These are phyloP conservation scores for Microdochium nivale DNA, from an alignment of 2,329 filamentous ascomycete genomes.

Conservation along the genomic window DNA sequence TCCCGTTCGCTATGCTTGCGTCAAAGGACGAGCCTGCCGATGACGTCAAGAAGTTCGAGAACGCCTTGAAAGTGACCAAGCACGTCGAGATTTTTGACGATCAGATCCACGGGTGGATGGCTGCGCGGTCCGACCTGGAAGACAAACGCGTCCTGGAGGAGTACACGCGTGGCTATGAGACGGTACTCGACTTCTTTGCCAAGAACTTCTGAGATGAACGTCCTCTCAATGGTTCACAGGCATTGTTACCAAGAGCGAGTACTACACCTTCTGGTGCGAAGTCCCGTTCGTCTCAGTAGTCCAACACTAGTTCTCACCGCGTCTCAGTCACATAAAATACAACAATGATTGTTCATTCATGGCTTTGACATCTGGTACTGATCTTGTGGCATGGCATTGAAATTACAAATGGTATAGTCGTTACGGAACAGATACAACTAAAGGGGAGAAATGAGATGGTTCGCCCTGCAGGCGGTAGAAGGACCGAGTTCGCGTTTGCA, in stretches of 20 bases:
- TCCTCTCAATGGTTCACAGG: neutral
- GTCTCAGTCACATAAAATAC: too few species aligned
- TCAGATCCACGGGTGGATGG: conserved; percentile 70
- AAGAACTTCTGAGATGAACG: conserved; percentile 28
- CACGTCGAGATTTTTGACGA: conserved; percentile 58
- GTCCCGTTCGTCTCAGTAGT: too few species aligned
- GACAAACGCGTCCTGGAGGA: conserved; percentile 50
- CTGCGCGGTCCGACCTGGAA: conserved; percentile 51
- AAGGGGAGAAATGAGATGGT: neutral
- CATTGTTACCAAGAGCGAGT: neutral
- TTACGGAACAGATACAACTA: neutral
- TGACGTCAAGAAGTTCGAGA: conserved; percentile 46
- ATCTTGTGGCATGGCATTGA: neutral
- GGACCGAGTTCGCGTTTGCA: too few species aligned
- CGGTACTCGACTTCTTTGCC: conserved; percentile 47
- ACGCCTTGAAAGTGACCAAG: conserved; percentile 43
- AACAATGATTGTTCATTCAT: too few species aligned
- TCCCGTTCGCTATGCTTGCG: conserved; percentile 55
- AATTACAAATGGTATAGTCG: neutral
- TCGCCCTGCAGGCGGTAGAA: neutral
- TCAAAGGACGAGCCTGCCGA: conserved; percentile 54
- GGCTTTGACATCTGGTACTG: too few species aligned
- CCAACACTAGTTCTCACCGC: too few species aligned
- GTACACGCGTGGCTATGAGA: conserved; percentile 53
- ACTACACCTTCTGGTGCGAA: neutral